Evolutionary conservation across 1,139 yeast genomes (phyloP).

Genomic region (Pneumocystis wakefieldiae): DNA sequence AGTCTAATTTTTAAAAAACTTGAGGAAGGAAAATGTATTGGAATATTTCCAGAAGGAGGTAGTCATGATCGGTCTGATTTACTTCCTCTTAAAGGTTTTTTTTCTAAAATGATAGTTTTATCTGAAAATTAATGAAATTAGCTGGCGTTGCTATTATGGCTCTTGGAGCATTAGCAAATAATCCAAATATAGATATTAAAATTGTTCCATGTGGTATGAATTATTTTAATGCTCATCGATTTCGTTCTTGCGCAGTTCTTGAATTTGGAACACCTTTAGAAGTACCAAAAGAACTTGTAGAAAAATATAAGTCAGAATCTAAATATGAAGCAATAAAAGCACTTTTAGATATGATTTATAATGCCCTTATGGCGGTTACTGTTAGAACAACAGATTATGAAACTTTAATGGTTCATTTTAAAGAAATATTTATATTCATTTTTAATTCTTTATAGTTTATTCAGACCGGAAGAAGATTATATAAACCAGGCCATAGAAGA

Average conservation of each 20-base stretch:
- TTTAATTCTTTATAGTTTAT: conserved; percentile 27
- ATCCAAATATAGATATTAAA: conserved; percentile 55
- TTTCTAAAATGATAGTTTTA: neutral
- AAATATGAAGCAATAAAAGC: conserved; percentile 55
- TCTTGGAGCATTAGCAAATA: conserved; percentile 64
- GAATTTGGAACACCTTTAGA: conserved; percentile 87
- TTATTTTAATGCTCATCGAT: conserved; percentile 89
- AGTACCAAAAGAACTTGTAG: conserved; percentile 48
- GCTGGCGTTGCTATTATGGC: conserved; percentile 99
- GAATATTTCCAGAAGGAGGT: conserved; percentile 97
- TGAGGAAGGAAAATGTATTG: conserved; percentile 65
- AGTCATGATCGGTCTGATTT: conserved; percentile 88
- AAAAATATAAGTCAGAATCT: conserved; percentile 40
- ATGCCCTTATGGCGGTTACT: conserved; percentile 73
- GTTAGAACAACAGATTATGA: conserved; percentile 88
- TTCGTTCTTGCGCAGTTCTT: conserved; percentile 83
- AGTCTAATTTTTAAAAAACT: conserved; percentile 69
- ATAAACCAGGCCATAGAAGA: conserved; percentile 57
- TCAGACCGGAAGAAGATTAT: conserved; percentile 84
- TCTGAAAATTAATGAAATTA: neutral
- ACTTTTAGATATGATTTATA: conserved; percentile 53
- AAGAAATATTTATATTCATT: neutral
- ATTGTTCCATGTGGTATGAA: conserved; percentile 96
- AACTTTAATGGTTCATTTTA: conserved; percentile 45
- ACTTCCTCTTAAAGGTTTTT: conserved; percentile 49